Evolutionary conservation across 441 rosid species (phyloP).

Genomic region (Arabidopsis hybrid): DNA sequence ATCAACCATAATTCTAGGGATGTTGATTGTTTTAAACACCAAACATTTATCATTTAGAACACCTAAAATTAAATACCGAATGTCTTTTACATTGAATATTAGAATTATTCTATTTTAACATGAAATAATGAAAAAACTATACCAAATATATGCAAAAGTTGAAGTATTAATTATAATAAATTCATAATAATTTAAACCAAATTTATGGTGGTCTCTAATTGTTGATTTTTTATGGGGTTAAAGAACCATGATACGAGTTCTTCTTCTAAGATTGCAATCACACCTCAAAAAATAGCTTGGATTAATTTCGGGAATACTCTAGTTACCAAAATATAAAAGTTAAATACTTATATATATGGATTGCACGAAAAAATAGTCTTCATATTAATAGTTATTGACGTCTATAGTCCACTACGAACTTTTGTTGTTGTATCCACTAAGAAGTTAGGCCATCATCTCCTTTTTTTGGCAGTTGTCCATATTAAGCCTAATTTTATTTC

Average conservation of each 20-base stretch:
- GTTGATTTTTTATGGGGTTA: not conserved
- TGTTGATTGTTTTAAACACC: not conserved
- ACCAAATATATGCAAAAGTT: no score
- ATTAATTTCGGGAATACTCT: not conserved
- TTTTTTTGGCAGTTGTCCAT: slow-evolving; percentile 9
- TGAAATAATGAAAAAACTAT: no score
- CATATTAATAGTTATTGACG: slow-evolving; percentile 3
- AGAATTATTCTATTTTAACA: not conserved
- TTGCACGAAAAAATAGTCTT: not conserved
- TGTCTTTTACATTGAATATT: not conserved
- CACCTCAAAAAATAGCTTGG: not conserved
- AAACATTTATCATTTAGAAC: not conserved
- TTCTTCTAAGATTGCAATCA: not conserved
- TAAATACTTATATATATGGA: not conserved
- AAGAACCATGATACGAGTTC: not conserved
- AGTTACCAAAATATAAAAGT: not conserved
- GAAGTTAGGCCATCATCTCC: slow-evolving; percentile 26
- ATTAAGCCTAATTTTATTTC: not conserved
- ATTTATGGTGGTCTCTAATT: no score
- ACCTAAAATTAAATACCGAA: not conserved
- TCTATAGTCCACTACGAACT: slow-evolving; percentile 1
- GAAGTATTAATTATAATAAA: no score
- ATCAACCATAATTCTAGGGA: not conserved
- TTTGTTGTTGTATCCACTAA: slow-evolving; percentile 6
- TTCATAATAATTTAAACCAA: no score